Base-by-base conservation (phyloP, 2,329 filamentous ascomycete species). In the Colletotrichum musae region DNA sequence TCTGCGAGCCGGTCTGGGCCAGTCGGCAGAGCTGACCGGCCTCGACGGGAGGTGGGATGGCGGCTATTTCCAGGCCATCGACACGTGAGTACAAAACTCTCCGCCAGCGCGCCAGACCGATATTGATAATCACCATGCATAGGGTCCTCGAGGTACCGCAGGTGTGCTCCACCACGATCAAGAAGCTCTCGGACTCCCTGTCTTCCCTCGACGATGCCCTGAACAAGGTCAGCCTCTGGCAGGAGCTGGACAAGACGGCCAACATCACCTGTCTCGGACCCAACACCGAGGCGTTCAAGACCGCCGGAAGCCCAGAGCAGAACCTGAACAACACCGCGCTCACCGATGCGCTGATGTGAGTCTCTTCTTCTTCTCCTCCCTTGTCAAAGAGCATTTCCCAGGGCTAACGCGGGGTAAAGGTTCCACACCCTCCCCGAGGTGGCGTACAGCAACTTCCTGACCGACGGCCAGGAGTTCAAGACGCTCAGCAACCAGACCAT, bases 201-300 rank as follows among this genome's bases (percentile, higher is more conserved):
- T 47, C 50, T 13, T 62, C 56, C 18, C 66, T 73, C 12, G 59
- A 65, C 48, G 32, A 39, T 7, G 70, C 71, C 4, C 52, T 74
- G 16, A 58, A 64, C 9, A 67, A 68, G 28, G 61, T 69, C 1
- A 65, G 32, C 5, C 57, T 74, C 3, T 74, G 69, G 61, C 52
- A 54, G 15, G 51, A 70, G 16, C 67, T 75, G n/a, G 72, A 75
- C 59, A 61, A 63, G 26, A 51, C 58, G 1, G 24, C 58, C 48
- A 74, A 75, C 56, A 53, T 75, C 45, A 75, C 74, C 1, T 75
- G 73, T 36, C 70, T 75, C 16, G 74, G 65, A 1, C 73, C 74
- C 12, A 74, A 43, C 47, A 70, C 69, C 26, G 59, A 39, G 15
- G 73, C 71, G 6, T 74, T 74, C 64, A 41, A 47, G 1, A 51